phyloP scores from a whole-genome alignment of 306 rosid genomes.

The Cucumis melo region DNA sequence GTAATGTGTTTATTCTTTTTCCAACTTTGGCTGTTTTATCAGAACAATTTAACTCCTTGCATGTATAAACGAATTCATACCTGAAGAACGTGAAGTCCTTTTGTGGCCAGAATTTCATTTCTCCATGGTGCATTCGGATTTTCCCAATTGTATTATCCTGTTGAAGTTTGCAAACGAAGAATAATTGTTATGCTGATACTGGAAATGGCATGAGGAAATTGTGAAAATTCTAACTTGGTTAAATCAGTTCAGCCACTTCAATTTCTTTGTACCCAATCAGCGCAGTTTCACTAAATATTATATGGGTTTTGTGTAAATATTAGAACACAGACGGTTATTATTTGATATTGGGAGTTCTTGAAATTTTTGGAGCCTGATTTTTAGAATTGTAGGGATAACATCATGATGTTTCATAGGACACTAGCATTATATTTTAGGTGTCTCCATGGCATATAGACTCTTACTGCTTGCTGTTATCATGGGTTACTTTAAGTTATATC shows the following conservation, averaged over 20 bases:
- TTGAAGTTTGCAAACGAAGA: not conserved
- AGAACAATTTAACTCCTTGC: not conserved
- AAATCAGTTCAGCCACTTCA: not conserved
- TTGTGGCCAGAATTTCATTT: not conserved
- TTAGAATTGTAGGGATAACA: not conserved
- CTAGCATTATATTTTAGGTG: not conserved
- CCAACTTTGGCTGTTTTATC: not conserved
- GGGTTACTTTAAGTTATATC: not conserved
- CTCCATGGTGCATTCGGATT: not conserved
- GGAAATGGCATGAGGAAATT: not conserved
- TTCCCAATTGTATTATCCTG: not conserved
- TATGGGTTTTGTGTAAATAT: not conserved
- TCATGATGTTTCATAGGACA: not conserved
- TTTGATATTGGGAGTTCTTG: not conserved
- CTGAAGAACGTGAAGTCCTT: not conserved
- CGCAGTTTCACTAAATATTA: not conserved
- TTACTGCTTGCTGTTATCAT: not conserved
- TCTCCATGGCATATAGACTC: not conserved
- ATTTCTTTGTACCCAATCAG: not conserved
- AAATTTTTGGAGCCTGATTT: not conserved
- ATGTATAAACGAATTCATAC: not conserved
- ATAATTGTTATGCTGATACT: no score
- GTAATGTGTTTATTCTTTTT: slow-evolving; percentile 25
- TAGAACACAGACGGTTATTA: not conserved
- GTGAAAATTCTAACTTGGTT: not conserved